These are phyloP conservation scores for Pseudohyphozyma bogoriensis DNA, from an alignment of 768 basidiomycete species.

Conservation along the genomic window DNA sequence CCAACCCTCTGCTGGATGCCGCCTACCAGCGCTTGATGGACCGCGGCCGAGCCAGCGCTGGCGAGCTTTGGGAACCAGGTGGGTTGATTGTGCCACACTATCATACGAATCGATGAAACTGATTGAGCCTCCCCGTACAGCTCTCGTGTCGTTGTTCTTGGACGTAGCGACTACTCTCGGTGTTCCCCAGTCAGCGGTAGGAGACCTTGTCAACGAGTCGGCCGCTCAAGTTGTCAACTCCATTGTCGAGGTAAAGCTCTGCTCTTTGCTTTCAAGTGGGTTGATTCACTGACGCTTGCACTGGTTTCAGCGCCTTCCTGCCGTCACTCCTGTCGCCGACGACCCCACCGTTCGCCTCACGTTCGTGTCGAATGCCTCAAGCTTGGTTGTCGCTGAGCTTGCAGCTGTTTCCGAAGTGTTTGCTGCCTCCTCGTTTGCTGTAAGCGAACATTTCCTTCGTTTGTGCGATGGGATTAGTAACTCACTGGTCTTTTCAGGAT, in stretches of 20 bases:
- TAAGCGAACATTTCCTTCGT: background rate
- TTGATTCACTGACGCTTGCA: background rate
- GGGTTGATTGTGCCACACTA: background rate
- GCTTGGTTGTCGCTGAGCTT: constrained; percentile 13
- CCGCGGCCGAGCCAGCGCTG: background rate
- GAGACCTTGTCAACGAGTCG: background rate
- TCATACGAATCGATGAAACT: too few relatives aligned
- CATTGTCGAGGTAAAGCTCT: background rate
- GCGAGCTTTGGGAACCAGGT: constrained; percentile 21
- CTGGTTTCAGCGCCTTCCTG: constrained; percentile 5
- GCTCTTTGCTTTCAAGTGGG: background rate
- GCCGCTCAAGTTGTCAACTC: constrained; percentile 12
- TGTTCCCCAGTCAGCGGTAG: constrained; percentile 12
- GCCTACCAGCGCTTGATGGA: constrained; percentile 10
- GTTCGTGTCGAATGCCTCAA: constrained; percentile 10
- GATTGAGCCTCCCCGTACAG: too few relatives aligned
- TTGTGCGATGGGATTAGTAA: background rate
- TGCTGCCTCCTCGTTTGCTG: background rate
- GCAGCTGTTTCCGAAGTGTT: constrained; percentile 4
- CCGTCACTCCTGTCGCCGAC: background rate
- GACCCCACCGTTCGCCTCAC: constrained; percentile 4
- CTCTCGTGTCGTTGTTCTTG: constrained; percentile 19
- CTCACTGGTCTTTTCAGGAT: background rate
- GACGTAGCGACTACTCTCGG: constrained; percentile 22
- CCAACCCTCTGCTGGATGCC: background rate